phyloP scores from a whole-genome alignment of 78 protist species.

The Dictyostelium firmibasis region DNA sequence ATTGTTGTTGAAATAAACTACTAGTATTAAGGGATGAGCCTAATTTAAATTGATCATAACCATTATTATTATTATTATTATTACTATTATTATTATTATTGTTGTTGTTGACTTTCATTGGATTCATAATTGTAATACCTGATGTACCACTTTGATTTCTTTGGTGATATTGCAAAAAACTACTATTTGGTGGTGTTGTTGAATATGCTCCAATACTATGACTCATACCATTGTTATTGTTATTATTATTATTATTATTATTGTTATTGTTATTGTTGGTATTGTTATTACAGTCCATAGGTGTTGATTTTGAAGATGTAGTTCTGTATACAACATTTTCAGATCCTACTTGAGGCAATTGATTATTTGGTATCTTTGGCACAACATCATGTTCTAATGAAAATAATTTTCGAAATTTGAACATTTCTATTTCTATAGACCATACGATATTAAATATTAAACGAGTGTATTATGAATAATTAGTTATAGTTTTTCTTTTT shows the following conservation, averaged over 20 bases:
- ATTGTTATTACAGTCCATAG: not conserved
- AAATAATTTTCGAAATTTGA: constrained; percentile 52
- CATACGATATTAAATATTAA: too few relatives aligned
- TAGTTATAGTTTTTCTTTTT: too few relatives aligned
- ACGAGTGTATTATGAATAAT: too few relatives aligned
- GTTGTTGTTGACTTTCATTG: not conserved
- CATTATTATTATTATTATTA: not conserved
- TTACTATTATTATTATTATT: too few relatives aligned
- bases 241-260: not conserved
- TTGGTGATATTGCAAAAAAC: not conserved
- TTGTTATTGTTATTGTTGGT: not conserved
- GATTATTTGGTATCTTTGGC: constrained; percentile 44
- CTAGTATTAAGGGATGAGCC: not conserved
- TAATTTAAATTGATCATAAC: not conserved
- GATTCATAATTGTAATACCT: not conserved
- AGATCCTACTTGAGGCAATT: constrained; percentile 20
- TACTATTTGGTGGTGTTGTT: constrained; percentile 5
- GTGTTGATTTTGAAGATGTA: not conserved
- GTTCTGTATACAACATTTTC: not conserved
- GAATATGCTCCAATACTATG: not conserved
- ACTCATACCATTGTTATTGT: not conserved
- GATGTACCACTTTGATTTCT: not conserved
- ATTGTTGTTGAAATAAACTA: not conserved
- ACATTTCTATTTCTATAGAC: constrained; percentile 8
- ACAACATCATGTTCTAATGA: constrained; percentile 70